A percentile compares a stretch with the other conserved stretches of the same genome.
Conservation (phyloP, 2,329 filamentous ascomycete species). For the Aspergillus pseudoglaucus region DNA sequence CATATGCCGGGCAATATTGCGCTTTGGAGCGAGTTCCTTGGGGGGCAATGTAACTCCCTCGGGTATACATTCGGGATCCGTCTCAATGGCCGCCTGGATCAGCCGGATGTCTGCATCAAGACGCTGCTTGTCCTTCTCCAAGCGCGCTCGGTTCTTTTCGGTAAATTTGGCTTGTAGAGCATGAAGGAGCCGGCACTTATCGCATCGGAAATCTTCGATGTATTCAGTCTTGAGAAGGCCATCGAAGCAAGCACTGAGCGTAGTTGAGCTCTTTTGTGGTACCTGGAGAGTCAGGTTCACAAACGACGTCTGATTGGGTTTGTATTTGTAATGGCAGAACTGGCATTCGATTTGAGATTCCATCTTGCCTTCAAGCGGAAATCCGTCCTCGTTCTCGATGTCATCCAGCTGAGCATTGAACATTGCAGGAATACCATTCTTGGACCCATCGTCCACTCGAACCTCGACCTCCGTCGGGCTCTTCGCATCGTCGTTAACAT, state of each 20-base stretch:
- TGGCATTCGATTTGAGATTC: conserved; percentile 95
- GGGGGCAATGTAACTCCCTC: conserved; percentile 70
- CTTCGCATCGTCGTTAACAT: conserved; percentile 10
- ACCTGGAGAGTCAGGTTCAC: conserved; percentile 90
- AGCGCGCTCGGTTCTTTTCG: conserved; percentile 52
- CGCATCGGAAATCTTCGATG: conserved; percentile 95
- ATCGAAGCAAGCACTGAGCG: conserved; percentile 83
- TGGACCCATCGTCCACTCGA: conserved; percentile 30
- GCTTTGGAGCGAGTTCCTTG: conserved; percentile 65
- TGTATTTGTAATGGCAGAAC: conserved; percentile 83
- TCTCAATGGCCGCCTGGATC: conserved; percentile 64
- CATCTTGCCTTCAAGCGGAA: conserved; percentile 84
- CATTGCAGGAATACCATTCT: conserved; percentile 26
- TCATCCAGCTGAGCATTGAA: conserved; percentile 33
- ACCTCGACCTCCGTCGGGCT: conserved; percentile 26
- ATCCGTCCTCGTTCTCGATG: conserved; percentile 49
- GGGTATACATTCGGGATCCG: conserved; percentile 72
- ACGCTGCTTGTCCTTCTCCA: conserved; percentile 46
- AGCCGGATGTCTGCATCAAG: conserved; percentile 56
- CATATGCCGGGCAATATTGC: conserved; percentile 79
- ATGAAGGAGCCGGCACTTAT: conserved; percentile 81
- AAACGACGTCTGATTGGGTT: conserved; percentile 74
- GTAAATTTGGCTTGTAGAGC: conserved; percentile 59
- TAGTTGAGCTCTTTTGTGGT: conserved; percentile 72
- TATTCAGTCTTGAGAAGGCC: conserved; percentile 90